Conservation (phyloP, 2,329 filamentous ascomycete species). For the Verticillium dahliae region DNA sequence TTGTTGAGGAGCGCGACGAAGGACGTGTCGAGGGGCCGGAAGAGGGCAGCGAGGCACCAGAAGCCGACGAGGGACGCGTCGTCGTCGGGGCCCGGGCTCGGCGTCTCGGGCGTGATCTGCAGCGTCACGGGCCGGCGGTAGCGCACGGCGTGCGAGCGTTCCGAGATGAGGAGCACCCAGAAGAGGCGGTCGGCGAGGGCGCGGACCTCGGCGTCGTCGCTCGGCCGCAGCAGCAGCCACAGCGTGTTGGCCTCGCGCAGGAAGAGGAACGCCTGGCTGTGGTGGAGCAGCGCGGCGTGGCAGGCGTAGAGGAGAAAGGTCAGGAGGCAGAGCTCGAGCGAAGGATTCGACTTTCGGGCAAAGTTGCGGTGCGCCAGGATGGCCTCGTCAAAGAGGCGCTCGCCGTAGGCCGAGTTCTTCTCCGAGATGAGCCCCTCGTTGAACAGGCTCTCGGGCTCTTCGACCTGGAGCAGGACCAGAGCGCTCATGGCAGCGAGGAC, state of each 20-base stretch:
- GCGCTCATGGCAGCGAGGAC: conserved; percentile 31
- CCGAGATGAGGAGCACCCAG: conserved; percentile 37
- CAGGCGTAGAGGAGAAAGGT: conserved; percentile 39
- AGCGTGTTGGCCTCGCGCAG: conserved; percentile 35
- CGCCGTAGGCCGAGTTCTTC: conserved; percentile 29
- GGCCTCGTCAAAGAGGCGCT: conserved; percentile 28
- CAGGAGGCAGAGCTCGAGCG: conserved; percentile 30
- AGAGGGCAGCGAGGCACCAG: conserved; percentile 31
- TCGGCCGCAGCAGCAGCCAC: conserved; percentile 25
- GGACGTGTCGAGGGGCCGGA: conserved; percentile 32
- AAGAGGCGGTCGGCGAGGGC: conserved; percentile 29
- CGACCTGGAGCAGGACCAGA: conserved; percentile 33
- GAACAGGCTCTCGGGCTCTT: conserved; percentile 24
- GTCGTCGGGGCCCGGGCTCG: conserved; percentile 20
- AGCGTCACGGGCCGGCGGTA: conserved; percentile 36
- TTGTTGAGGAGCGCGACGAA: conserved; percentile 34
- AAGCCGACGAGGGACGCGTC: conserved; percentile 28
- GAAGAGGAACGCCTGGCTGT: conserved; percentile 35
- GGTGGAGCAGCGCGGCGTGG: conserved; percentile 32
- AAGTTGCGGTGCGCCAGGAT: conserved; percentile 25
- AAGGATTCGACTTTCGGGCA: conserved; percentile 24
- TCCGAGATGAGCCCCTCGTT: conserved; percentile 25
- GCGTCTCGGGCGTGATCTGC: conserved; percentile 28
- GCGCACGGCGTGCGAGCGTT: conserved; percentile 36
- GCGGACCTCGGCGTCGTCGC: conserved; percentile 15